A percentile compares a stretch with the other conserved stretches of the same genome.
phyloP scores from a whole-genome alignment of 2,329 filamentous ascomycete genomes.

The Fusarium pseudocircinatum region DNA sequence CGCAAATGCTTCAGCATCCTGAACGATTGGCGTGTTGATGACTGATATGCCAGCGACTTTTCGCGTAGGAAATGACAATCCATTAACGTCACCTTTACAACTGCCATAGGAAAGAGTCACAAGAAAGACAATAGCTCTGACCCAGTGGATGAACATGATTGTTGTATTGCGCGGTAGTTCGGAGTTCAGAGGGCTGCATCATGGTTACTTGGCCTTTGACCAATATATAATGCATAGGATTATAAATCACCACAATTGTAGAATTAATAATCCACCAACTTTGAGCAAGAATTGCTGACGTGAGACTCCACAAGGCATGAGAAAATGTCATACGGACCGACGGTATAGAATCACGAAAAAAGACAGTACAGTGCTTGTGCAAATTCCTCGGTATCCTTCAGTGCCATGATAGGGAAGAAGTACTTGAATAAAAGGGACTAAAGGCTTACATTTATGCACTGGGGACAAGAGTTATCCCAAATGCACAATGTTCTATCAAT shows the following conservation, averaged over 20 bases:
- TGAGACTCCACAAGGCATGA: neutral
- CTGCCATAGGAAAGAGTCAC: fast-evolving
- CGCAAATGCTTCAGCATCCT: neutral
- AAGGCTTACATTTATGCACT: neutral
- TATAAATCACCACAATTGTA: fast-evolving
- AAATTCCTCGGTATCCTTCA: fast-evolving
- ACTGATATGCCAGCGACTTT: neutral
- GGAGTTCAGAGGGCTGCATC: fast-evolving
- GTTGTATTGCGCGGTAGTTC: fast-evolving
- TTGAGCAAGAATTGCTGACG: neutral
- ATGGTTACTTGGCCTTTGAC: fast-evolving
- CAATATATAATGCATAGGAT: fast-evolving
- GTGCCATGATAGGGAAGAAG: too few species aligned
- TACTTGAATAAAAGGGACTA: neutral
- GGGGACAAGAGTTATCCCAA: neutral
- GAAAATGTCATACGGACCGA: neutral
- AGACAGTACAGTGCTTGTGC: too few species aligned
- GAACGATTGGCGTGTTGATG: slow-evolving; percentile 8
- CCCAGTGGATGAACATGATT: neutral
- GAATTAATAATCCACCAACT: neutral
- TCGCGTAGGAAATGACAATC: neutral
- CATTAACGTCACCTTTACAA: neutral
- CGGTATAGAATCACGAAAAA: too few species aligned
- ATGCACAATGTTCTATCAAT: too few species aligned
- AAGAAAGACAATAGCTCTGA: fast-evolving